Evolutionary conservation across 208 protist species (phyloP).

Genomic region (Phytomonas francai): DNA sequence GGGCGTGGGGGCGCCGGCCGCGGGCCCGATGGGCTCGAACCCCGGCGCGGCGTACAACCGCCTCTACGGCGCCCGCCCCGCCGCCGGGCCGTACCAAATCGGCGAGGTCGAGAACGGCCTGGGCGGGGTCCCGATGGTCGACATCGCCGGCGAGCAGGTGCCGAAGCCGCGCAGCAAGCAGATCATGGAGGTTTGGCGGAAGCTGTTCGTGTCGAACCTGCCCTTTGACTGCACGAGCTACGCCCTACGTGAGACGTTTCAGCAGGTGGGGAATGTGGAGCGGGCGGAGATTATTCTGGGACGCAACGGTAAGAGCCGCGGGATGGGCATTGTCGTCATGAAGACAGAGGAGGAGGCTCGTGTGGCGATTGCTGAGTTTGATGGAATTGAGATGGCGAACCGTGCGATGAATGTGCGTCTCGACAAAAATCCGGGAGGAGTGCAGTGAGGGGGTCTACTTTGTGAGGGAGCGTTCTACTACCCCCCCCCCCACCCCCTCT

Average conservation of each 20-base stretch:
- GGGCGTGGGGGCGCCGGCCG: too few relatives aligned
- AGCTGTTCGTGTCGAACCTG: slow-evolving; percentile 76
- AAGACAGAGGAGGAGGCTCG: slow-evolving; percentile 52
- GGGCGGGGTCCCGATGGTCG: slow-evolving; percentile 12
- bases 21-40: not conserved
- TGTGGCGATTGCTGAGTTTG: slow-evolving; percentile 75
- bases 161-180: slow-evolving; percentile 80
- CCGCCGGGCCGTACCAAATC: slow-evolving; percentile 15
- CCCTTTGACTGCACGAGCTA: slow-evolving; percentile 72
- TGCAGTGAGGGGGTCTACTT: not conserved
- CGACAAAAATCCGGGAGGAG: slow-evolving; percentile 39
- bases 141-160: slow-evolving; percentile 27
- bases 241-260: slow-evolving; percentile 69
- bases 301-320: slow-evolving; percentile 61
- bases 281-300: slow-evolving; percentile 68
- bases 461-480: not conserved
- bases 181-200: slow-evolving; percentile 50
- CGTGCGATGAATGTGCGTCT: slow-evolving; percentile 75
- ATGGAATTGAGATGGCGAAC: slow-evolving; percentile 79
- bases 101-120: slow-evolving; percentile 9
- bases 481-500: slow-evolving; percentile 4
- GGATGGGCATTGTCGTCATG: slow-evolving; percentile 77
- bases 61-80: slow-evolving; percentile 10
- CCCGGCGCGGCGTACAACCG: slow-evolving; percentile 9
- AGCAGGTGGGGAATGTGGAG: slow-evolving; percentile 73